Evolutionary conservation across 345 rosid species (phyloP).

Genomic region (Eucalyptus coolabah): DNA sequence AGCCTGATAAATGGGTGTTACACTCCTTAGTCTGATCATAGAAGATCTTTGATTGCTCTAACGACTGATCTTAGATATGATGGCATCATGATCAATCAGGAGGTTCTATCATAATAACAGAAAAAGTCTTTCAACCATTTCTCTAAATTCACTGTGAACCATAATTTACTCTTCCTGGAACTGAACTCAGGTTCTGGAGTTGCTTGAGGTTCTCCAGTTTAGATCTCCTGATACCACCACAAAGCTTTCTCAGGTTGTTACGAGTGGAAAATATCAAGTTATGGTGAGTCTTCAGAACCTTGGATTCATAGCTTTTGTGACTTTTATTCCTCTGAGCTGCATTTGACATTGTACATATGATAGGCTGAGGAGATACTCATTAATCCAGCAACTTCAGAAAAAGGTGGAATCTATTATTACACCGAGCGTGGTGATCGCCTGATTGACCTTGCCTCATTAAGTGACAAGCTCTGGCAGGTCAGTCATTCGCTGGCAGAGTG

Average conservation of each 20-base stretch:
- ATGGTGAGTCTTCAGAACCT: conserved; percentile 34
- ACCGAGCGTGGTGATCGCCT: conserved; percentile 94
- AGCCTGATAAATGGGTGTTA: neutral
- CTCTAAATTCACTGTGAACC: neutral
- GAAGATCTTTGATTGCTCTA: neutral
- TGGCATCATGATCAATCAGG: neutral
- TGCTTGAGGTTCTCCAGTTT: conserved; percentile 85
- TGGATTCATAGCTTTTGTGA: neutral
- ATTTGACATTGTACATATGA: neutral
- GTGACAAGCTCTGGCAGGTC: conserved; percentile 87
- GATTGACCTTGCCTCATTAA: conserved; percentile 68
- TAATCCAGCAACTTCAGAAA: conserved; percentile 54
- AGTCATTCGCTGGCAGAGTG: neutral
- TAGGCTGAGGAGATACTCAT: conserved; percentile 83
- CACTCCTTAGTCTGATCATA: neutral
- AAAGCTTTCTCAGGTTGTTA: conserved; percentile 59
- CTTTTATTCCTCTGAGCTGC: neutral
- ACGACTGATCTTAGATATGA: neutral
- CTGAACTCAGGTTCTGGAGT: conserved; percentile 55
- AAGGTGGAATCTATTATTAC: conserved; percentile 75
- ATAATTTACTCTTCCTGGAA: neutral
- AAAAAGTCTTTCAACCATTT: neutral
- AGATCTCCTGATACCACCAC: conserved; percentile 64
- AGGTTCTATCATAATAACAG: neutral
- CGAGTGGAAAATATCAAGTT: conserved; percentile 50